Evolutionary conservation across 768 basidiomycete genomes (phyloP).

Genomic region (Rickenella mellea): DNA sequence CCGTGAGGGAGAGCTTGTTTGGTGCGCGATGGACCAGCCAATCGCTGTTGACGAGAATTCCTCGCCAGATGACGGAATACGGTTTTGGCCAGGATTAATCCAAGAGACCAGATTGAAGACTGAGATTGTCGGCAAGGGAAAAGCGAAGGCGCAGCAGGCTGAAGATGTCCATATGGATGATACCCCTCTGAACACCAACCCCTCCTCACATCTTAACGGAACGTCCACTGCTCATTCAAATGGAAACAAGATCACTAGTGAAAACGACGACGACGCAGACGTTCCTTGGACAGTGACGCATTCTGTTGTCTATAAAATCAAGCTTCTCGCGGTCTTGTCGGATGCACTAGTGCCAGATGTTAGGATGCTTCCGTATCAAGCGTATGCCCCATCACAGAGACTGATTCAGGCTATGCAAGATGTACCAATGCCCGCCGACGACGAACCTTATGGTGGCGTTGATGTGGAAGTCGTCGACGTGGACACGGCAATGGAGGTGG

Average conservation of each 20-base stretch:
- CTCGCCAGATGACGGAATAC: constrained; percentile 32
- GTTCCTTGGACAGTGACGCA: constrained; percentile 54
- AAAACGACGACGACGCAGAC: constrained; percentile 11
- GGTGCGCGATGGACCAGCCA: constrained; percentile 48
- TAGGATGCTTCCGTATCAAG: constrained; percentile 67
- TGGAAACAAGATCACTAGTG: constrained; percentile 7
- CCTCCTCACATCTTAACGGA: constrained; percentile 1
- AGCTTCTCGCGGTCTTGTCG: constrained; percentile 50
- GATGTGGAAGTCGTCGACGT: background rate
- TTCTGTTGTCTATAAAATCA: constrained; percentile 55
- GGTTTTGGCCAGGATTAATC: constrained; percentile 68
- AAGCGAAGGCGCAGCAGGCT: background rate
- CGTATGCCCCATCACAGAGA: constrained; percentile 43
- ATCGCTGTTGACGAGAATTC: constrained; percentile 30
- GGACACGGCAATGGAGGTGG: background rate
- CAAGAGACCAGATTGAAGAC: constrained; percentile 45
- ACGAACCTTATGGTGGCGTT: background rate
- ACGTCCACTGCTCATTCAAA: constrained; percentile 13
- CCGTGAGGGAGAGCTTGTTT: constrained; percentile 61
- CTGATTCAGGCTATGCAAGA: constrained; percentile 41
- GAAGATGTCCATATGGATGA: background rate
- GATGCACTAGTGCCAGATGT: constrained; percentile 41
- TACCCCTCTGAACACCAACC: constrained; percentile 1
- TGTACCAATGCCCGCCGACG: constrained; percentile 19
- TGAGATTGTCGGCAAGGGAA: constrained; percentile 24